Evolutionary conservation across 306 rosid species (phyloP), one percentile per base, ranked within the genome.

Genomic region (Ormosia semicastrata): DNA sequence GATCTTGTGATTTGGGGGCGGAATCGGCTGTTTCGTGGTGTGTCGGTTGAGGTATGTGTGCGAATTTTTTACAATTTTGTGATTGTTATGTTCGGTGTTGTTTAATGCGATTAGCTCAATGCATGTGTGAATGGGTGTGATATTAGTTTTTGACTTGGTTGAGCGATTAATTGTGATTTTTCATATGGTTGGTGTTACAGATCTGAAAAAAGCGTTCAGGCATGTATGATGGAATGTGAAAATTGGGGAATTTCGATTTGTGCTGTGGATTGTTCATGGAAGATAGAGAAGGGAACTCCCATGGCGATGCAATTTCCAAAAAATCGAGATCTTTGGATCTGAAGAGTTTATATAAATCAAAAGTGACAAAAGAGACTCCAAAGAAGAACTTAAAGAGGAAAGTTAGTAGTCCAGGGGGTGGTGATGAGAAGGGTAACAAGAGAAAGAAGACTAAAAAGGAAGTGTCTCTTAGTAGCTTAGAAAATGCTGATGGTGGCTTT

Each of bases 301-400:
- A 89, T 82, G 95, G 90, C 75, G 70, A 88, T 67, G 91, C 63
- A 75, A 82, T 81, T 76, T 87, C 87, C 24, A 84, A 84, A 83
- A 88, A 87, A 85, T 86, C 93, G 66, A 92, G 92, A 89, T 88
- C 95, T 52, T 87, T 91, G 92, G 97, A 91, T 88, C 84, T 91
- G 82, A 89, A 88, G 84, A 88, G 93, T 85, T 88, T 92, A 66
- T 91, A 89, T 67, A 78, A 87, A 63, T 68, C 90, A 57, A 78
- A 81, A 64, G 81, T 60, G 76, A 62, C 59, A 5, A 80, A 80
- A 67, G 92, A 77, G 69, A 73, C 29, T 56, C 62, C 72, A 30
- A 76, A 71, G 5, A 84, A 83, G 82, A 75, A 56, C 47, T 76
- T 88, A 80, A 92, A 91, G 86, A 87, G 95, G 81, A 91, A 87